Evolutionary conservation across 2,329 filamentous ascomycete species (phyloP).

Genomic region (Alternaria dauci): DNA sequence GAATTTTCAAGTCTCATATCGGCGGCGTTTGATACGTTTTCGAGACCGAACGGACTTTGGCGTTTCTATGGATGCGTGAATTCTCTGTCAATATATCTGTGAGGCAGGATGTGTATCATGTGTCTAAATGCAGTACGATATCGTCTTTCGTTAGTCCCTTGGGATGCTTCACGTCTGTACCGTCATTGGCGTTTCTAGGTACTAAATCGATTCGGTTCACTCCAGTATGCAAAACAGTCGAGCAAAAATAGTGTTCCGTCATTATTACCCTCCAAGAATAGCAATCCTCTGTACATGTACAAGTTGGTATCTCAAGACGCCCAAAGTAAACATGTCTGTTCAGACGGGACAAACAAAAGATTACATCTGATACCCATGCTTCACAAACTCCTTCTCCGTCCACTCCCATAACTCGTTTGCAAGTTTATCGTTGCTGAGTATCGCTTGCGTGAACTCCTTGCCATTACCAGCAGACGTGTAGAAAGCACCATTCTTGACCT

Average conservation of each 20-base stretch:
- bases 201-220: background rate
- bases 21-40: background rate
- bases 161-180: background rate
- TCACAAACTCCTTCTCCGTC: conserved; percentile 31
- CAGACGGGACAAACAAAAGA: background rate
- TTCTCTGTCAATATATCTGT: background rate
- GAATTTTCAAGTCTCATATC: background rate
- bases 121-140: background rate
- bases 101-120: background rate
- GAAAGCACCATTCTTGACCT: conserved; percentile 48
- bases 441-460: conserved; percentile 3
- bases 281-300: background rate
- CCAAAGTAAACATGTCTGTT: background rate
- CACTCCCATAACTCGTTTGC: conserved; percentile 32
- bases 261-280: background rate
- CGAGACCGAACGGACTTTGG: background rate
- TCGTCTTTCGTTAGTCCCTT: background rate
- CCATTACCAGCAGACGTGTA: conserved; percentile 51
- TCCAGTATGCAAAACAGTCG: background rate
- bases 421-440: conserved; percentile 19
- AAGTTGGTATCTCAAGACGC: background rate
- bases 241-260: background rate
- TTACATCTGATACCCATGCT: background rate
- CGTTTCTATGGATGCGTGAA: background rate
- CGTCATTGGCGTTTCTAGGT: background rate